Percentiles rank a stretch among this genome's conserved stretches.
Evolutionary conservation across 108 stramenopile species (phyloP).

Genomic region (Nitzschia palea): DNA sequence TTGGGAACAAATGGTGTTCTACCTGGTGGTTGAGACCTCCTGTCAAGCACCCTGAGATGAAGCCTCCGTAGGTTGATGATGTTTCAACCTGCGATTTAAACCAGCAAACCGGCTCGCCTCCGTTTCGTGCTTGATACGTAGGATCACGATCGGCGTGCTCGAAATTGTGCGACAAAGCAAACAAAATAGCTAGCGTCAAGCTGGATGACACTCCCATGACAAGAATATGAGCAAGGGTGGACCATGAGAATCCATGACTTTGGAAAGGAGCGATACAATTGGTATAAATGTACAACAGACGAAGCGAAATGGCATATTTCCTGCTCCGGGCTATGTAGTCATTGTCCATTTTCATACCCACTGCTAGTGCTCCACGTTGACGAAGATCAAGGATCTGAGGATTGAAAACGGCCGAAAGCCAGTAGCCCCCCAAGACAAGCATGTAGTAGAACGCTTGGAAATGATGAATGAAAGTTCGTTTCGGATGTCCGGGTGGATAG

Average conservation of each 20-base stretch:
- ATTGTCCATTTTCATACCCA: conserved; percentile 75
- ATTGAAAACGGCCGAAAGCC: conserved; percentile 83
- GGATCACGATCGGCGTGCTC: conserved; percentile 83
- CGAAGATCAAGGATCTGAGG: conserved; percentile 76
- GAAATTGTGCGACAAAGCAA: conserved; percentile 94
- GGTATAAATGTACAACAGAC: conserved; percentile 60
- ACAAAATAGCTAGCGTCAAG: conserved; percentile 75
- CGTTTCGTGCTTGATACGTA: conserved; percentile 41
- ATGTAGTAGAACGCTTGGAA: conserved; percentile 81
- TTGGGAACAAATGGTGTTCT: conserved; percentile 94
- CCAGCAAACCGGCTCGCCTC: conserved; percentile 84
- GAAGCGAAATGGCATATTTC: conserved; percentile 63
- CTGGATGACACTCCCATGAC: conserved; percentile 79
- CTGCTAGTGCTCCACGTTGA: conserved; percentile 60
- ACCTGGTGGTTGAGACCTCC: conserved; percentile 95
- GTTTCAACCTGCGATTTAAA: conserved; percentile 91
- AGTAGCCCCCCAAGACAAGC: conserved; percentile 70
- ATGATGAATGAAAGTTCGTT: conserved; percentile 60
- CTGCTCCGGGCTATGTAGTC: conserved; percentile 66
- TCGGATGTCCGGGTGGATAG: conserved; percentile 71
- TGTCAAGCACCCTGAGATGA: conserved; percentile 78
- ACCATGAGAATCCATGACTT: conserved; percentile 51
- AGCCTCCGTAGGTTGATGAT: conserved; percentile 89
- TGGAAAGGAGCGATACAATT: conserved; percentile 72
- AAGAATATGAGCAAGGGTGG: conserved; percentile 48